Evolutionary conservation across 352 stramenopile species (phyloP).

Genomic region (Stephanocyclus meneghinianus): DNA sequence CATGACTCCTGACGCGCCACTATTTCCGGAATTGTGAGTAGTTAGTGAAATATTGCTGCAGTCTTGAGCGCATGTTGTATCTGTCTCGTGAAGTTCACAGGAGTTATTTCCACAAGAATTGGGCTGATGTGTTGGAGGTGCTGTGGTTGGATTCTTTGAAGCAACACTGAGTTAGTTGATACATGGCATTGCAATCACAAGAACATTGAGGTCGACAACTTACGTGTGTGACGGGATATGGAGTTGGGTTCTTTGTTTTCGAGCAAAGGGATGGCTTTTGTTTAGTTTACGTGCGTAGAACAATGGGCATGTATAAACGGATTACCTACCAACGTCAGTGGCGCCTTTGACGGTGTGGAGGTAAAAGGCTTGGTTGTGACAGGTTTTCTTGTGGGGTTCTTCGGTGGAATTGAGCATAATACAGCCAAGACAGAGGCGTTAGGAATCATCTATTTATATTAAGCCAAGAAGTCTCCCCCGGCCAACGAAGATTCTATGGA

Average conservation of each 20-base stretch:
- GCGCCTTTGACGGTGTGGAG: neutral
- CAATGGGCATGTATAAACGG: neutral
- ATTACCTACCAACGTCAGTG: neutral
- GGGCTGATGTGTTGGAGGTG: neutral
- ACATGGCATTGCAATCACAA: neutral
- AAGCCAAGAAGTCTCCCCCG: no score
- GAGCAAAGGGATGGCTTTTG: neutral
- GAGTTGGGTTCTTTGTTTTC: neutral
- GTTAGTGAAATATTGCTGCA: neutral
- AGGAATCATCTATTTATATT: no score
- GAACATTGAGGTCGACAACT: neutral
- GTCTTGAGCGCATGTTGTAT: constrained; percentile 5
- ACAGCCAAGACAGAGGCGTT: neutral
- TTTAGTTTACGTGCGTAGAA: neutral
- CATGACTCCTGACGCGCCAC: constrained; percentile 10
- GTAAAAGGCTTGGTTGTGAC: neutral
- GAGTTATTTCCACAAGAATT: constrained; percentile 4
- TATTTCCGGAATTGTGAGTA: neutral
- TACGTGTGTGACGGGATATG: neutral
- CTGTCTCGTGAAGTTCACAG: constrained; percentile 8
- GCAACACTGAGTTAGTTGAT: neutral
- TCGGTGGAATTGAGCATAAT: neutral
- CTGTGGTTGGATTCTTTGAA: neutral
- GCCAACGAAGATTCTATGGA: neutral
- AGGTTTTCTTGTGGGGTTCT: neutral